These are phyloP conservation scores for Apiotrichum akiyoshidainum DNA, from an alignment of 1,284 basidiomycete genomes.

Conservation along the genomic window DNA sequence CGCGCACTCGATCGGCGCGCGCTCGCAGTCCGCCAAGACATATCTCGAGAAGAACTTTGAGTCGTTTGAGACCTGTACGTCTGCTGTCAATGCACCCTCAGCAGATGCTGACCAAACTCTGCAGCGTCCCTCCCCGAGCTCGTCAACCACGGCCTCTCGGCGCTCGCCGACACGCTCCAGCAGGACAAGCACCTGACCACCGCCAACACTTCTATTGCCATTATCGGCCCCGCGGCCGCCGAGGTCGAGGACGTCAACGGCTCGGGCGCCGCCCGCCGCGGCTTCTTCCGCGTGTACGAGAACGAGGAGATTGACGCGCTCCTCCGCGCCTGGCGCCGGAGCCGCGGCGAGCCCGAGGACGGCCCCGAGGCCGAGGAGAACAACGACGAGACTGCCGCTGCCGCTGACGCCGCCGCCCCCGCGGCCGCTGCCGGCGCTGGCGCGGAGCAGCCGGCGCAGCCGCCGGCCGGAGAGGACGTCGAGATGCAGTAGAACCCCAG, in stretches of 20 bases:
- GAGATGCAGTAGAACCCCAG: constrained; percentile 10
- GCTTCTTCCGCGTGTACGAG: constrained; percentile 48
- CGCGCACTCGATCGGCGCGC: constrained; percentile 96
- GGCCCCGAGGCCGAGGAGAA: constrained; percentile 34
- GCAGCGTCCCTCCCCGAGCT: constrained; percentile 77
- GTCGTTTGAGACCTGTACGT: constrained; percentile 76
- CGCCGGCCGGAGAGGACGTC: constrained; percentile 10
- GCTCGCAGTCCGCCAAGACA: constrained; percentile 96
- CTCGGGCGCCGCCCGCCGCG: constrained; percentile 38
- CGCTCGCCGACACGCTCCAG: constrained; percentile 89
- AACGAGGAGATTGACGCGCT: constrained; percentile 65
- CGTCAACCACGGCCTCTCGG: constrained; percentile 85
- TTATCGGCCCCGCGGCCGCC: constrained; percentile 63
- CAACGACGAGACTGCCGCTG: constrained; percentile 13
- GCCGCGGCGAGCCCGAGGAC: constrained; percentile 48
- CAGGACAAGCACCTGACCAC: constrained; percentile 92
- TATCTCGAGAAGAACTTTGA: constrained; percentile 94
- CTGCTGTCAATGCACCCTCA: not conserved
- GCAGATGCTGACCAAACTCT: constrained; percentile 3
- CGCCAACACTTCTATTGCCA: constrained; percentile 88
- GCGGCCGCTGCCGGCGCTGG: not conserved
- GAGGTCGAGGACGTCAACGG: constrained; percentile 27
- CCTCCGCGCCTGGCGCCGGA: constrained; percentile 57
- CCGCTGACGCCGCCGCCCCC: not conserved
- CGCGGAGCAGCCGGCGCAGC: not conserved